Evolutionary conservation across 495 filamentous ascomycete species (phyloP), one percentile per base, ranked within the genome.

Genomic region (Penicillium crystallinum): DNA sequence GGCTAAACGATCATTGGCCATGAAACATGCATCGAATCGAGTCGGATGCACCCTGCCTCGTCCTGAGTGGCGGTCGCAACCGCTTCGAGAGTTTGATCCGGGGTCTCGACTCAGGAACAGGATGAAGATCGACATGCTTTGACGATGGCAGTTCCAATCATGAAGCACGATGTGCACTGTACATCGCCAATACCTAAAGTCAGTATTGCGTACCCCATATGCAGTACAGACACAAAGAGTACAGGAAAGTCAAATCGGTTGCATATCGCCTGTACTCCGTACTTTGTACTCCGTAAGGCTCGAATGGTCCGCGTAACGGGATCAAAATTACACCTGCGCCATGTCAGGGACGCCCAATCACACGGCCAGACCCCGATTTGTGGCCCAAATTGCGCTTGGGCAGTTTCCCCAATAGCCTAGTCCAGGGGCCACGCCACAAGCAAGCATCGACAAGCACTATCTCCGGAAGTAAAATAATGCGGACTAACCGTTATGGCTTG

Each of bases 391-490:
- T 46, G 39, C 52, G 29, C 23, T 33, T 39, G 37, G 35, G 30
- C 43, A 33, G 19, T 31, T 27, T 4, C 31, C 25, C 22, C 27
- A 29, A 53, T 53, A 33, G 52, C 48, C 48, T 53, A 51, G 49
- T 10, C 17, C 39, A 50, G 56, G 46, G 40, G 46, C 27, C 10
- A 38, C n/a, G 14, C 27, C 39, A 36, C 22, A 30, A 52, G 34
- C 17, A 61, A 61, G 58, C 58, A 49, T 50, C 51, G 40, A 50
- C 45, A 61, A 61, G 58, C 58, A 57, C 50, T 50, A 34, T 49
- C 30, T 11, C 17, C 51, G 38, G 37, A 50, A 41, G 37, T 50
- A 34, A 42, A 48, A 17, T 41, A 39, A 50, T 42, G 46, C 47
- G 39, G 45, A 33, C 49, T 53, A 49, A 40, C 57, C 37, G 48